Conservation (phyloP, 1,284 basidiomycete genomes). For the Hymenochaete sp. region DNA sequence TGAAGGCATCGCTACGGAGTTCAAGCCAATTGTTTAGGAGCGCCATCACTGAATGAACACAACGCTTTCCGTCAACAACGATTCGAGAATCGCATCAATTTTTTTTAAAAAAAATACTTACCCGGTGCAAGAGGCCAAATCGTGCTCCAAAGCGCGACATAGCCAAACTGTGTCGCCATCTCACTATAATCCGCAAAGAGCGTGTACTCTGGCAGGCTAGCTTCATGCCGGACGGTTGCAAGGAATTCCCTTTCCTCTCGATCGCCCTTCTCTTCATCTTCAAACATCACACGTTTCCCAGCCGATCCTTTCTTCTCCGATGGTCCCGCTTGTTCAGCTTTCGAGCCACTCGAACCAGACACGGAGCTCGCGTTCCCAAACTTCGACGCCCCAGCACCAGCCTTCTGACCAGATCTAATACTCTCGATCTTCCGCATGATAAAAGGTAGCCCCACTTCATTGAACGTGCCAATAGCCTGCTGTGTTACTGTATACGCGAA, state of each 20-base stretch:
- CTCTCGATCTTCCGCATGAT: constrained; percentile 55
- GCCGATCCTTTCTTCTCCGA: constrained; percentile 30
- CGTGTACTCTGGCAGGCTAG: constrained; percentile 73
- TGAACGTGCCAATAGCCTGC: constrained; percentile 76
- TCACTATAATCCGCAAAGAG: constrained; percentile 85
- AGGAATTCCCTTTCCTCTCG: constrained; percentile 66
- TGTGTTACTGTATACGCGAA: constrained; percentile 94
- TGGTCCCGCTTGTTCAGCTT: background rate
- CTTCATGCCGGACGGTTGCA: constrained; percentile 69
- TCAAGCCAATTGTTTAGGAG: constrained; percentile 87
- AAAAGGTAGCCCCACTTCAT: constrained; percentile 81
- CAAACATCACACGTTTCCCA: constrained; percentile 60
- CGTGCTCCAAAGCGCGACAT: constrained; percentile 84
- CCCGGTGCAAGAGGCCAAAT: constrained; percentile 93
- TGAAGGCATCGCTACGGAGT: constrained; percentile 89
- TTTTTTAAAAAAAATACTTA: constrained; percentile 32
- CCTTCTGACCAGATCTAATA: constrained; percentile 34
- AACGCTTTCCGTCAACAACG: background rate
- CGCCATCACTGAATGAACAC: constrained; percentile 46
- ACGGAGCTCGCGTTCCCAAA: constrained; percentile 17
- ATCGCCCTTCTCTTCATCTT: constrained; percentile 50
- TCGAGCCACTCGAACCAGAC: background rate
- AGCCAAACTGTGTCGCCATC: constrained; percentile 95
- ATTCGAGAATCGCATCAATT: background rate
- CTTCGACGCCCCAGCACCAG: constrained; percentile 17